Evolutionary conservation across 2,329 filamentous ascomycete genomes (phyloP).

Genomic region (Mariannaea sp.): DNA sequence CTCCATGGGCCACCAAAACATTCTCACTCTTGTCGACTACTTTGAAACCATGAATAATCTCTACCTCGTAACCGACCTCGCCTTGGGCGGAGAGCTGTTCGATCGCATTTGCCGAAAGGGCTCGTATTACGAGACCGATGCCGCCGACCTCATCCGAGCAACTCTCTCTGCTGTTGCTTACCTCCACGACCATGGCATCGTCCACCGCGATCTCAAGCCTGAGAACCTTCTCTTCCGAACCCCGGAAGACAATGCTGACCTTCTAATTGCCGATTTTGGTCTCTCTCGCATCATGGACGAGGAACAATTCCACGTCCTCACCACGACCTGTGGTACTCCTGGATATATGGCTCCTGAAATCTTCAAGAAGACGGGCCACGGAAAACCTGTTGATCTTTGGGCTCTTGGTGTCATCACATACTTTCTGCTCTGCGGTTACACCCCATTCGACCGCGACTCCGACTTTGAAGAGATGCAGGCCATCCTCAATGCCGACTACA

Average conservation of each 20-base stretch:
- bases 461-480: conserved; percentile 99
- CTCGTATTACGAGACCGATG: conserved; percentile 97
- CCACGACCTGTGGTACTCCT: conserved; percentile 95
- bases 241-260: conserved; percentile 95
- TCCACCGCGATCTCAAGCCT: conserved; percentile 96
- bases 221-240: conserved; percentile 97
- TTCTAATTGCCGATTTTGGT: conserved; percentile 96
- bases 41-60: conserved; percentile 99
- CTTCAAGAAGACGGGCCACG: conserved; percentile 97
- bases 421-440: conserved; percentile 97
- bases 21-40: conserved; percentile 96
- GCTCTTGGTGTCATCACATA: conserved; percentile 98
- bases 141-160: conserved; percentile 90
- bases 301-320: conserved; percentile 96
- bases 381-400: conserved; percentile 98
- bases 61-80: conserved; percentile 96
- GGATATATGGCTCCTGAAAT: conserved; percentile 99
- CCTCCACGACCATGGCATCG: conserved; percentile 97
- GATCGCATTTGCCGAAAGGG: conserved; percentile 98
- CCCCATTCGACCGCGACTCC: conserved; percentile 94
- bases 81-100: conserved; percentile 94
- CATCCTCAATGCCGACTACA: conserved; percentile 95
- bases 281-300: conserved; percentile 98
- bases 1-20: conserved; percentile 99
- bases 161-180: conserved; percentile 98